Evolutionary conservation across 495 filamentous ascomycete genomes (phyloP), one percentile per base, ranked within the genome.

Genomic region (Recurvomyces mirabilis): DNA sequence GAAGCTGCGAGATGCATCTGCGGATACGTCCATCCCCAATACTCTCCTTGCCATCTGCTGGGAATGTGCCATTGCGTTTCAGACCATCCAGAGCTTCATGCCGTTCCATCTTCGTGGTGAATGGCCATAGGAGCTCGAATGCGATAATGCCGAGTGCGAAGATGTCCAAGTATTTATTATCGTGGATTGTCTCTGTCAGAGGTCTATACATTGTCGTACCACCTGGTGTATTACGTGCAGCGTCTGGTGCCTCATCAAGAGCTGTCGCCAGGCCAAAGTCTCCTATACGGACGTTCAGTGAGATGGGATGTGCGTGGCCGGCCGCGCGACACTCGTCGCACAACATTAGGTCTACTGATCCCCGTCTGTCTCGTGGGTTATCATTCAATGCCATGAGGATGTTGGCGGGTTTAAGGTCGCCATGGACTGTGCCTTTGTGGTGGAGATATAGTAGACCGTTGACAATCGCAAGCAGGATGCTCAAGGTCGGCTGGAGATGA

Each of bases 341-440:
- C 6, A 48, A 38, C 6, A 42, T 39, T 11, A 65, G 48, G 33
- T 66, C 48, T 21, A 65, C 47, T n/a, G 51, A 62, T 21, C 56
- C 61, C 2, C 31, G 13, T 5, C 35, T 40, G 13, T 19, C 10
- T 30, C 38, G 28, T 4, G 41, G 40, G 39, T 20, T 44, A 29
- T 15, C 41, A 26, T 19, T 33, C 41, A 31, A 61, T 25, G 62
- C 56, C 4, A 73, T 52, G 41, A 72, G 67, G 29, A 72, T 60
- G 47, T 72, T 72, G 0, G 46, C 54, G 0, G 68, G 69, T 41
- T 72, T 72, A 37, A 71, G 54, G 37, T 72, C 68, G 20, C 68
- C 59, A 44, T 72, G 69, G 11, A 68, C 55, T 35, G 70, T 59
- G 23, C 46, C 43, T 19, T 58, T 26, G 6, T 19, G 23, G 44